phyloP scores from a whole-genome alignment of 1,284 basidiomycete genomes.

The Austroboletus novae-zelandiae region DNA sequence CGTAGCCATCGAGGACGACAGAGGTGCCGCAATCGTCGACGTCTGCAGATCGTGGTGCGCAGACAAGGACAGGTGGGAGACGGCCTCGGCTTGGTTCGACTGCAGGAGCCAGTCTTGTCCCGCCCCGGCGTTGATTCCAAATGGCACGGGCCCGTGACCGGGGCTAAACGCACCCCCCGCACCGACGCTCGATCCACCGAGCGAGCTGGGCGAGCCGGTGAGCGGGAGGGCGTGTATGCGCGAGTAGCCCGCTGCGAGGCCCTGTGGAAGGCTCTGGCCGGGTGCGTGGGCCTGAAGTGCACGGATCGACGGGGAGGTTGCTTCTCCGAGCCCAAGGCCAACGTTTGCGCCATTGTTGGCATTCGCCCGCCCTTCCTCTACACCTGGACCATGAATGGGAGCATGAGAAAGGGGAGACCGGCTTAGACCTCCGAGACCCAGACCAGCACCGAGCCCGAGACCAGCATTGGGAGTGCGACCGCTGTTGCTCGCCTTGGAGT shows the following conservation, averaged over 20 bases:
- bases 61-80: slow-evolving; percentile 29
- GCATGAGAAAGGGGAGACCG: slow-evolving; percentile 31
- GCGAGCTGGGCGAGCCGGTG: slow-evolving; percentile 36
- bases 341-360: slow-evolving; percentile 23
- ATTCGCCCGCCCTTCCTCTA: slow-evolving; percentile 35
- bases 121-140: slow-evolving; percentile 29
- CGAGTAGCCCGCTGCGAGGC: slow-evolving; percentile 82
- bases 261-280: slow-evolving; percentile 84
- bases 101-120: slow-evolving; percentile 29
- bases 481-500: slow-evolving; percentile 40
- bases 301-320: slow-evolving; percentile 61
- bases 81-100: slow-evolving; percentile 29
- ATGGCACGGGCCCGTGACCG: slow-evolving; percentile 31
- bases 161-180: slow-evolving; percentile 29
- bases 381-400: slow-evolving; percentile 29
- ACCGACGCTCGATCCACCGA: slow-evolving; percentile 28
- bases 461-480: slow-evolving; percentile 19
- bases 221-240: slow-evolving; percentile 75
- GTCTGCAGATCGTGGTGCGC: slow-evolving; percentile 11
- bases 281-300: slow-evolving; percentile 79
- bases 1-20: slow-evolving; percentile 28
- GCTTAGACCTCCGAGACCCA: slow-evolving; percentile 26
- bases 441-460: slow-evolving; percentile 24
- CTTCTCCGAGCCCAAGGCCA: slow-evolving; percentile 29
- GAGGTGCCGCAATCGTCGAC: slow-evolving; percentile 4